Evolutionary conservation across 768 basidiomycete species (phyloP).

Genomic region (Hygrophorus pudorinus): DNA sequence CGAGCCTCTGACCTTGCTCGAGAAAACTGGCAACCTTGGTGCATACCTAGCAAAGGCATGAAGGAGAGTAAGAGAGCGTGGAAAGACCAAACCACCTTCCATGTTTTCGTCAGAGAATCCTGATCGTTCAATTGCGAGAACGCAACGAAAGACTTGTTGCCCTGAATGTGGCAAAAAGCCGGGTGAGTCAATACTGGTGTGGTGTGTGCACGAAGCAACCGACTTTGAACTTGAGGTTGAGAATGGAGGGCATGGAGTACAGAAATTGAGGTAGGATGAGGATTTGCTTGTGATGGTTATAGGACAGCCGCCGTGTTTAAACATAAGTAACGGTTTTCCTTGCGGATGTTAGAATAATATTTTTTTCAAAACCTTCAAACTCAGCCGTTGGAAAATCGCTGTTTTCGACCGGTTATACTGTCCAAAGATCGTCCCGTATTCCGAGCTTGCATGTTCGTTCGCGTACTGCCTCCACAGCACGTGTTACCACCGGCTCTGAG

Average conservation of each 20-base stretch:
- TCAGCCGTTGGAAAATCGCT: too few relatives aligned
- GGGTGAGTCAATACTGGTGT: slow-evolving; percentile 4
- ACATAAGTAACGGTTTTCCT: background rate
- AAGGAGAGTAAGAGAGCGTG: slow-evolving; percentile 3
- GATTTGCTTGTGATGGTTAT: too few relatives aligned
- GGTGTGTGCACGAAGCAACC: slow-evolving; percentile 4
- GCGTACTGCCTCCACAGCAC: background rate
- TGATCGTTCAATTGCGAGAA: slow-evolving; percentile 83
- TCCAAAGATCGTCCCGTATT: background rate
- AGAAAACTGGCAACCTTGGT: slow-evolving; percentile 86
- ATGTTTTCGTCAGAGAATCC: slow-evolving; percentile 81
- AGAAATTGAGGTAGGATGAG: slow-evolving; percentile 5
- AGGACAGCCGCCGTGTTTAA: too few relatives aligned
- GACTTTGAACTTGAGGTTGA: slow-evolving; percentile 56
- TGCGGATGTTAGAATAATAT: slow-evolving; percentile 6
- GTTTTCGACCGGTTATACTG: background rate
- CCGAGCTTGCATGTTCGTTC: background rate
- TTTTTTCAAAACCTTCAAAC: too few relatives aligned
- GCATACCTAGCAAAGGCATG: slow-evolving; percentile 47
- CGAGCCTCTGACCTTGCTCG: slow-evolving; percentile 84
- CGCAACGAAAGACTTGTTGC: slow-evolving; percentile 92
- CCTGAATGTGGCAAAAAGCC: slow-evolving; percentile 34
- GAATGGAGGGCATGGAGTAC: slow-evolving; percentile 43
- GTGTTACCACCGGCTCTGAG: background rate
- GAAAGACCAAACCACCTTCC: slow-evolving; percentile 52